Base-by-base conservation (phyloP, 2,329 filamentous ascomycete species). In the Penicillium crustosum region DNA sequence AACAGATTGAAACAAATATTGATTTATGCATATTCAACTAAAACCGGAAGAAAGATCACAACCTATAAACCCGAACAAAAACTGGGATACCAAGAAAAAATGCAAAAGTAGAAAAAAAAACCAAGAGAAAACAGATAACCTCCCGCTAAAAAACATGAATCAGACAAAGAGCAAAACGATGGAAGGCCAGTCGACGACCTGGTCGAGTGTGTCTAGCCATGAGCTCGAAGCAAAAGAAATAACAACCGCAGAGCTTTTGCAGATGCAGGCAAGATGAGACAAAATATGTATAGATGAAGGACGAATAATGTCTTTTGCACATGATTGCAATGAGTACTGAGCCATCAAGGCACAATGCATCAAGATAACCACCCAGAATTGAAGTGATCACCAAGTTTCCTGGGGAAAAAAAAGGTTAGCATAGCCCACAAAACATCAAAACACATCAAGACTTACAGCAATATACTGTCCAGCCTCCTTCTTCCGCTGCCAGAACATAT, bases 391-490 rank as follows among this genome's bases (percentile, higher is more conserved):
- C 73, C 73, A 75, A 15, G 73, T 74, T 69, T 75, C 73, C 72
- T 75, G 41, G 19, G 41, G 19, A 2, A 6, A 31, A 5, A 6
- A 13, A 35, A 43, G 52, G 63, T 61, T 48, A 59, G 44, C 36
- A 25, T 13, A 17, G 41, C 3, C 17, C 9, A 10, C 9, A 4
- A 35, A 8, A 33, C 33, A 49, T 6, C n/a, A 15, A 13, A 25
- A 19, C 17, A 36, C 17, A 45, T 31, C 29, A 19, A 49, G 57
- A 73, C 75, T 71, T 70, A 77, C 93, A 58, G 93, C 91, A 82
- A 97, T 96, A 74, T 97, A 99, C 78, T 97, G 93, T 4, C 93
- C 93, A 27, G 87, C 91, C 66, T 92, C 89, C 81, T 89, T 93
- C 86, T 97, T 97, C 67, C 90, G 82, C 45, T 87, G 80, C 94